Conservation (phyloP, 2,329 filamentous ascomycete species). For the Phyllosticta citriasiana region DNA sequence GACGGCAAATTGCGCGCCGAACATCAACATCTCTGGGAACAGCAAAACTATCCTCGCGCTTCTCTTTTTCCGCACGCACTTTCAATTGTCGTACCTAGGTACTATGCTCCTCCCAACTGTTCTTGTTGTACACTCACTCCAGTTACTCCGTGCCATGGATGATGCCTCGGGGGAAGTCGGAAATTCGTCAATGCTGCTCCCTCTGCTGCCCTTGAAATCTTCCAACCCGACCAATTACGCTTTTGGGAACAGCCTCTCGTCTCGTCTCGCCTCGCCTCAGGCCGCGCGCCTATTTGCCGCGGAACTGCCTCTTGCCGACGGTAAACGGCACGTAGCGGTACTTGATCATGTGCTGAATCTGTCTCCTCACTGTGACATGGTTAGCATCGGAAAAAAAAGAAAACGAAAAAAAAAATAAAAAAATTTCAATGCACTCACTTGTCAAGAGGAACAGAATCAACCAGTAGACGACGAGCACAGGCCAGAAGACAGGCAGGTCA, state of each 20-base stretch:
- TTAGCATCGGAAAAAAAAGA: background rate
- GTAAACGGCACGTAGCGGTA: constrained; percentile 96
- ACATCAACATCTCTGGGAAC: background rate
- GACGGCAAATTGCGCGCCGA: background rate
- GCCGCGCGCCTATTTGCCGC: constrained; percentile 5
- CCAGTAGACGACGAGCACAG: constrained; percentile 97
- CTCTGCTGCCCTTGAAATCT: background rate
- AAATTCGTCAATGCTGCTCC: background rate
- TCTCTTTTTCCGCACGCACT: background rate
- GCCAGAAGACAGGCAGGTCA: constrained; percentile 98
- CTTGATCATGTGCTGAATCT: constrained; percentile 99
- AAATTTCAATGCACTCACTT: constrained; percentile 52
- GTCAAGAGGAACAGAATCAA: constrained; percentile 92
- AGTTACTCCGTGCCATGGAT: background rate
- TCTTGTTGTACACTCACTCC: background rate
- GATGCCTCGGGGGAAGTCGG: background rate
- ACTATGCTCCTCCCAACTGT: background rate
- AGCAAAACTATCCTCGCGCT: background rate
- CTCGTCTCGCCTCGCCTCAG: background rate
- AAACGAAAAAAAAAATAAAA: background rate
- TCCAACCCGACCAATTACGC: background rate
- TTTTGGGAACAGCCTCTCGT: background rate
- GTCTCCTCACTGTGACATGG: constrained; percentile 68
- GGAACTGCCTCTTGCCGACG: constrained; percentile 58
- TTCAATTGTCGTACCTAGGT: background rate